Conservation (phyloP, 1,284 basidiomycete species). For the Hortiboletus rubellus region DNA sequence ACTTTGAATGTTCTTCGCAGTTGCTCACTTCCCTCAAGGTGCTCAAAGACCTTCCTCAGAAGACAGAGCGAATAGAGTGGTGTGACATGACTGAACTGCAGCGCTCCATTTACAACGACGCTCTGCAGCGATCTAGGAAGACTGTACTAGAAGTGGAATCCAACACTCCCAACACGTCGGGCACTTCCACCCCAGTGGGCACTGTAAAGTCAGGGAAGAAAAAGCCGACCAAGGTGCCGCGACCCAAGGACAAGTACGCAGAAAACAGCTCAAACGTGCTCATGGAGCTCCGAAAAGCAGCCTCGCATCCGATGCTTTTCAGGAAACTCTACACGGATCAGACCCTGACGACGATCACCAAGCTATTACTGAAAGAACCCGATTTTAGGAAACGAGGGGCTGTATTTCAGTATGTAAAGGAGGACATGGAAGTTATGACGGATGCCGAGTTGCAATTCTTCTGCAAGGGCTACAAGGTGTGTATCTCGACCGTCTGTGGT, state of each 20-base stretch:
- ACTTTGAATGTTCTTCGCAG: neutral
- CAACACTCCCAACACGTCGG: constrained; percentile 36
- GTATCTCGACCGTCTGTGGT: neutral
- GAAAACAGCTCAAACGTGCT: constrained; percentile 88
- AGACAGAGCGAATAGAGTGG: constrained; percentile 90
- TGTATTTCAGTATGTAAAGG: constrained; percentile 78
- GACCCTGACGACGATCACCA: constrained; percentile 74
- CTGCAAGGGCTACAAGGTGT: constrained; percentile 78
- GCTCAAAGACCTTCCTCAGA: constrained; percentile 88
- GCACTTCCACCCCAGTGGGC: constrained; percentile 38
- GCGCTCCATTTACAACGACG: constrained; percentile 81
- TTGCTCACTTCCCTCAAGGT: constrained; percentile 54
- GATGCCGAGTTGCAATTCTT: constrained; percentile 90
- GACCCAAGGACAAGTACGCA: constrained; percentile 63
- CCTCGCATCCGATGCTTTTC: constrained; percentile 96
- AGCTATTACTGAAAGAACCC: constrained; percentile 85
- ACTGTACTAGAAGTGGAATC: constrained; percentile 64
- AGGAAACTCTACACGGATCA: constrained; percentile 81
- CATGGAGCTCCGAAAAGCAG: constrained; percentile 96
- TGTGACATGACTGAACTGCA: constrained; percentile 92
- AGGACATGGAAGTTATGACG: constrained; percentile 94
- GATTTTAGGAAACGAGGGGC: constrained; percentile 84
- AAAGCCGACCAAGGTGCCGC: constrained; percentile 45
- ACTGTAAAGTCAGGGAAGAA: constrained; percentile 45
- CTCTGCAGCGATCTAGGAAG: constrained; percentile 82